Base-by-base conservation (phyloP, 257 asterid species). In the Paulownia fortunei region DNA sequence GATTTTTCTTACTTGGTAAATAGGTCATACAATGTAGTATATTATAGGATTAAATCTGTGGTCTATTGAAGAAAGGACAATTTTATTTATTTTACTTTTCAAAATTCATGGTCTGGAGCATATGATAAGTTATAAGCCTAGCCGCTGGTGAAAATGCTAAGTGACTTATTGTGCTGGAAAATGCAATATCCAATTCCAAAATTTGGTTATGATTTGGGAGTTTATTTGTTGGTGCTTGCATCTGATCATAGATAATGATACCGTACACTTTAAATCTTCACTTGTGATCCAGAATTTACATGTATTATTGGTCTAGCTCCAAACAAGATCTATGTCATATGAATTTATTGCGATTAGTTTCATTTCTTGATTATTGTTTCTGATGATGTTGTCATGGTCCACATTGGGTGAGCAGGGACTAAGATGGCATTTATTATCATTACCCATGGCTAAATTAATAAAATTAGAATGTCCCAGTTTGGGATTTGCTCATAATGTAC, bases 181-280 rank as follows among this genome's bases (percentile, higher is more conserved):
- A 42, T 74, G 76, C 44, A 9, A 62, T 69, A 15, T 5, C 19
- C 23, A 15, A 15, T 72, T 41, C 23, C 63, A 44, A 24, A 27
- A 24, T 30, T 15, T 66, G 39, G 69, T 61, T 58, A 13, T 71
- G 69, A 42, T 58, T 49, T 65, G 60, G 55, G 49, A 37, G 24
- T 59, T 67, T 26, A 6, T 47, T 72, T 66, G 2, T 42, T 8
- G 30, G 23, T 42, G 69, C 27, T 63, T 69, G 56, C 36, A 32
- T 58, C 52, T 37, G 56, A 69, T 76, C 32, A 9, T 52, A 37
- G 42, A 37, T 44, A 39, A 66, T 46, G 78, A 49, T 52, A 26
- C 30, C 21, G 8, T 55, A 10, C 47, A 13, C 26, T 16, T 39
- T 13, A 41, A 34, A 47, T 30, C 32, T 46, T 30, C 13, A 47